Evolutionary conservation across 148 eudicot genomes (phyloP).

Genomic region (Linanthus parryae): DNA sequence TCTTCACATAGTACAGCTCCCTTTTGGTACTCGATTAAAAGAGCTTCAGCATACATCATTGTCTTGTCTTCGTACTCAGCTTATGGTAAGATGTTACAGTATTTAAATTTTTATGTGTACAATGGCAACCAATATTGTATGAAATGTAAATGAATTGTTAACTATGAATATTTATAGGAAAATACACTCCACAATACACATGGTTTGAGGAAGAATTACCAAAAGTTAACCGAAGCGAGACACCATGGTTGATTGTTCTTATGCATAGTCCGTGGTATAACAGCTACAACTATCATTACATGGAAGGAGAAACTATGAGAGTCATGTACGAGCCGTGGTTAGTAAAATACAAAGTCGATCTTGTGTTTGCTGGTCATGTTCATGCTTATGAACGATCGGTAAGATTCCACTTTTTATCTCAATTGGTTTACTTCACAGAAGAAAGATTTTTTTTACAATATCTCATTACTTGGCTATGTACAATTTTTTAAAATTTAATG

Average conservation of each 20-base stretch:
- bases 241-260: constrained; percentile 33
- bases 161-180: constrained; percentile 7
- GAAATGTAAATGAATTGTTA: background rate
- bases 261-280: constrained; percentile 30
- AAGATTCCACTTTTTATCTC: background rate
- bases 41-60: constrained; percentile 25
- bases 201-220: constrained; percentile 23
- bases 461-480: background rate
- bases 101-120: background rate
- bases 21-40: constrained; percentile 21
- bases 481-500: too few relatives aligned
- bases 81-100: constrained; percentile 12
- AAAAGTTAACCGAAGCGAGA: constrained; percentile 25
- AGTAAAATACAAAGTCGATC: constrained; percentile 27
- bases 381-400: constrained; percentile 36
- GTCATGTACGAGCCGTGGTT: constrained; percentile 29
- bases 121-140: background rate
- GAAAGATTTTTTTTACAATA: background rate
- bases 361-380: constrained; percentile 29
- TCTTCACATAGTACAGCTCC: constrained; percentile 17
- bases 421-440: background rate
- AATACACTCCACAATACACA: constrained; percentile 25
- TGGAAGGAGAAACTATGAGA: constrained; percentile 40
- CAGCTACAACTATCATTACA: constrained; percentile 25
- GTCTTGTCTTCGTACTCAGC: constrained; percentile 21